These are phyloP conservation scores for Sugiyamaella castrensis DNA, from an alignment of 1,139 yeast genomes.

Conservation along the genomic window DNA sequence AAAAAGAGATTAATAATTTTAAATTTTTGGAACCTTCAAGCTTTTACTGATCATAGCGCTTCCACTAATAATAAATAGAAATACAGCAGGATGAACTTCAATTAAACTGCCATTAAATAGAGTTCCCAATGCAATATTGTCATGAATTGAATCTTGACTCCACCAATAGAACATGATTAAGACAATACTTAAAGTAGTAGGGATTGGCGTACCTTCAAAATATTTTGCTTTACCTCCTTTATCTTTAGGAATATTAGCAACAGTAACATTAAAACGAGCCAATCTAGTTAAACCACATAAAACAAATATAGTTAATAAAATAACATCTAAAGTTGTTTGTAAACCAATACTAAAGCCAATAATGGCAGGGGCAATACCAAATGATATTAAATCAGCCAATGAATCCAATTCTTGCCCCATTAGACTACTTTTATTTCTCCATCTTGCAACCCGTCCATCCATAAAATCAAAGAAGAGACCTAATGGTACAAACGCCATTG, in stretches of 20 bases:
- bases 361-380: constrained; percentile 91
- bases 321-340: constrained; percentile 75
- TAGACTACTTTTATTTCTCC: constrained; percentile 84
- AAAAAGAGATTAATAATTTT: constrained; percentile 15
- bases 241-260: constrained; percentile 89
- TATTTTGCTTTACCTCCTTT: constrained; percentile 71
- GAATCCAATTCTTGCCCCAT: constrained; percentile 98
- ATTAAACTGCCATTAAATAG: constrained; percentile 50
- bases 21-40: constrained; percentile 86
- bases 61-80: constrained; percentile 73
- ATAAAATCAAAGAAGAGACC: constrained; percentile 94
- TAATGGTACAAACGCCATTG: constrained; percentile 79
- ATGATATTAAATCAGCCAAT: constrained; percentile 87
- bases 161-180: constrained; percentile 61
- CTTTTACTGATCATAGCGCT: constrained; percentile 91
- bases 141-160: constrained; percentile 47
- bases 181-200: constrained; percentile 78
- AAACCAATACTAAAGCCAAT: constrained; percentile 91
- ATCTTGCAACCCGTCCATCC: constrained; percentile 95
- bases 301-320: constrained; percentile 77
- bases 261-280: constrained; percentile 93
- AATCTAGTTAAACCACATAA: constrained; percentile 90
- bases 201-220: constrained; percentile 96
- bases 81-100: constrained; percentile 71
- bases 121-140: constrained; percentile 62